These are phyloP conservation scores for Coleophoma cylindrospora DNA, from an alignment of 2,329 filamentous ascomycete genomes.

Conservation along the genomic window DNA sequence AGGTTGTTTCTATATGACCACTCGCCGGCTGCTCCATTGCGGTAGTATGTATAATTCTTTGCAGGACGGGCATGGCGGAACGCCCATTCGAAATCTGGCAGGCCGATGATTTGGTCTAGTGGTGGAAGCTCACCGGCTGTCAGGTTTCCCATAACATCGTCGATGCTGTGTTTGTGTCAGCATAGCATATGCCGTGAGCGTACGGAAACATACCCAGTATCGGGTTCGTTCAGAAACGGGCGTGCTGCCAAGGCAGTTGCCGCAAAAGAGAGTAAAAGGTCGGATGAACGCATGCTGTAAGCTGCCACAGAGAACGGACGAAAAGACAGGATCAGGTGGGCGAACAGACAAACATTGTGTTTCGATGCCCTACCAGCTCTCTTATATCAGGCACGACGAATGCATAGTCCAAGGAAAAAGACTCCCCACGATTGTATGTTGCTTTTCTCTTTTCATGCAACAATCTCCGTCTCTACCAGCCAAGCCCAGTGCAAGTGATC, in stretches of 20 bases:
- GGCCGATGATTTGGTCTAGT: conserved; percentile 39
- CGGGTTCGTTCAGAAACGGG: background rate
- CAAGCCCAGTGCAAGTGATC: no score
- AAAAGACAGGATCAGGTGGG: no score
- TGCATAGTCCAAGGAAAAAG: no score
- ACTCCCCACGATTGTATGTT: no score
- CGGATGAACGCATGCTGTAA: background rate
- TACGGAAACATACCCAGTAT: background rate
- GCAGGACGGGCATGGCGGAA: conserved; percentile 41
- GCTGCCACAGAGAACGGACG: no score
- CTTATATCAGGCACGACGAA: no score
- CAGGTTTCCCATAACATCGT: conserved; percentile 7
- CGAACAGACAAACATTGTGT: no score
- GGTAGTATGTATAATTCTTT: conserved; percentile 50
- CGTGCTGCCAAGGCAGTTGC: conserved; percentile 1
- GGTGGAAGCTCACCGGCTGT: conserved; percentile 29
- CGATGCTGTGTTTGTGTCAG: conserved; percentile 1
- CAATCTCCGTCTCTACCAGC: no score
- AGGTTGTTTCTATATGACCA: conserved; percentile 53
- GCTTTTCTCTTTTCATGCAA: no score
- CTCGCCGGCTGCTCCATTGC: conserved; percentile 49
- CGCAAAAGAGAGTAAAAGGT: background rate
- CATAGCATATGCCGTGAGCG: background rate
- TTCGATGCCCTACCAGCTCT: no score
- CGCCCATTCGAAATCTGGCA: conserved; percentile 50